These are phyloP conservation scores for Podaxis carcinomalis DNA, from an alignment of 768 basidiomycete genomes.

Conservation along the genomic window DNA sequence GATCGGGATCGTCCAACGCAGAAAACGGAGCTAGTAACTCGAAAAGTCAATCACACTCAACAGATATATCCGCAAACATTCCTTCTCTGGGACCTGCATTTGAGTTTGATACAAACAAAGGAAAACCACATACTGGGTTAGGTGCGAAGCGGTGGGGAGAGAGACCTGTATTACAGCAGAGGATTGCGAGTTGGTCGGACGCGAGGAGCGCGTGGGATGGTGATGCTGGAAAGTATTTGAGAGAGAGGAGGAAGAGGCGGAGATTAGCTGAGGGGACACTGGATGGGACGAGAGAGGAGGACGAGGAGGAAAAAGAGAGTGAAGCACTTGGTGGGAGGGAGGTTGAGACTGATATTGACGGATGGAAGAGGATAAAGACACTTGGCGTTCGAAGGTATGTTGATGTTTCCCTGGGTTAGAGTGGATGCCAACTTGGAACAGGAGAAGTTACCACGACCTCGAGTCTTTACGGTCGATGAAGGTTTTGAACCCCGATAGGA, in stretches of 20 bases:
- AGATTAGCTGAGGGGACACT: not conserved
- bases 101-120: slow-evolving; percentile 7
- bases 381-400: slow-evolving; percentile 23
- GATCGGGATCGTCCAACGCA: slow-evolving; percentile 4
- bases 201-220: slow-evolving; percentile 17
- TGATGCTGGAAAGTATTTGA: slow-evolving; percentile 3
- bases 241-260: not conserved
- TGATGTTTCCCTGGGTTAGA: slow-evolving; percentile 2
- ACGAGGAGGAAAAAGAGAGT: not conserved
- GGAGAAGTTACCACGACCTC: slow-evolving; percentile 67
- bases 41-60: not conserved
- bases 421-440: slow-evolving; percentile 1
- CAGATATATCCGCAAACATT: not conserved
- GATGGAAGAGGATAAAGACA: slow-evolving; percentile 8
- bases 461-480: slow-evolving; percentile 41
- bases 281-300: slow-evolving; percentile 1
- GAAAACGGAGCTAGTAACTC: not conserved
- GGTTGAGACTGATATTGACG: slow-evolving; percentile 5
- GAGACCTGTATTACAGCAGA: slow-evolving; percentile 9
- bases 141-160: not conserved
- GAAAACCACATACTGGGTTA: not conserved
- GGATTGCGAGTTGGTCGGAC: slow-evolving; percentile 22
- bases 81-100: slow-evolving; percentile 1
- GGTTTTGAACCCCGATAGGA: slow-evolving; percentile 54
- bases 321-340: not conserved